Conservation (phyloP, 352 stramenopile genomes). For the Blastocystis sp. region DNA sequence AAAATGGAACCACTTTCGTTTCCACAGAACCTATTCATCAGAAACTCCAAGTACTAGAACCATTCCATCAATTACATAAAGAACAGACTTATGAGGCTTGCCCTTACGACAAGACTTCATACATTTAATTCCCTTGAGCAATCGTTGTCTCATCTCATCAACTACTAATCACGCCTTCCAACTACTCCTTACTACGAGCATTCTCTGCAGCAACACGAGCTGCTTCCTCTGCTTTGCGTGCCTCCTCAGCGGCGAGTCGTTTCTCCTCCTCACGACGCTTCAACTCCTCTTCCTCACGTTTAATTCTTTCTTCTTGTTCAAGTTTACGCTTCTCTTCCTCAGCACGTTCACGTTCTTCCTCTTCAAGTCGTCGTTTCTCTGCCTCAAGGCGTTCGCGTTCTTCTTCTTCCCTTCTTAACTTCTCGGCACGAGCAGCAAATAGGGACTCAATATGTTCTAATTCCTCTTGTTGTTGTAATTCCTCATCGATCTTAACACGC, state of each 20-base stretch:
- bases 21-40: neutral
- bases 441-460: constrained; percentile 27
- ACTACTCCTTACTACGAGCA: neutral
- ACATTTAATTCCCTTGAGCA: neutral
- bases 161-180: neutral
- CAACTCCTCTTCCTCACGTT: neutral
- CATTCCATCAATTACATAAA: neutral
- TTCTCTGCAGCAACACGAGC: neutral
- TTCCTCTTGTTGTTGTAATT: constrained; percentile 1
- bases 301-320: constrained; percentile 7
- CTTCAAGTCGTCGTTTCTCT: constrained; percentile 6
- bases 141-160: neutral
- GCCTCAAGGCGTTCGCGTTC: constrained; percentile 17
- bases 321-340: neutral
- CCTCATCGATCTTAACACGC: neutral
- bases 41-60: too few species aligned
- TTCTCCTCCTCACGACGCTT: neutral
- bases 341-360: neutral
- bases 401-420: constrained; percentile 10
- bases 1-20: constrained; percentile 41
- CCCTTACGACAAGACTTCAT: neutral
- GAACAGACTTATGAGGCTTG: constrained; percentile 1
- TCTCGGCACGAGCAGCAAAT: constrained; percentile 32
- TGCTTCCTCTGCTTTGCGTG: neutral
- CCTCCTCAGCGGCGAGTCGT: neutral